Conservation (phyloP, 208 protist species). For the Tritrichomonas musculus region DNA sequence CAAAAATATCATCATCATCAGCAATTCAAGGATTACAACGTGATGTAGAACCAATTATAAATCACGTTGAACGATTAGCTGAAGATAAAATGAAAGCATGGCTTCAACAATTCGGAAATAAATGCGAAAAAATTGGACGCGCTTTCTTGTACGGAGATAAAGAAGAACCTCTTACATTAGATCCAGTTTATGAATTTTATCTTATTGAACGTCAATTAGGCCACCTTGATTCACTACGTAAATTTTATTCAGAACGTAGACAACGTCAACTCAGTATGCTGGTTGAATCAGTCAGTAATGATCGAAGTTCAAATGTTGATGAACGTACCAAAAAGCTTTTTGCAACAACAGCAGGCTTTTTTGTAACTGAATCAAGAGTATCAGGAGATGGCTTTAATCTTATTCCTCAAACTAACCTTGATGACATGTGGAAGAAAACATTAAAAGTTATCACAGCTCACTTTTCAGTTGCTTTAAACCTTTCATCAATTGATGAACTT, state of each 20-base stretch:
- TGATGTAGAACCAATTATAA: background rate
- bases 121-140: background rate
- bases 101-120: background rate
- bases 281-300: background rate
- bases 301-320: background rate
- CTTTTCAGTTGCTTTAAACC: background rate
- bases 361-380: background rate
- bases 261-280: background rate
- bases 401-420: background rate
- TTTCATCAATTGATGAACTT: background rate
- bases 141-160: background rate
- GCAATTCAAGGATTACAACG: background rate
- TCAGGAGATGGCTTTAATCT: background rate
- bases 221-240: background rate
- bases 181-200: background rate
- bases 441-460: background rate
- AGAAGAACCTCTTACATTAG: background rate
- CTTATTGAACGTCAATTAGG: background rate
- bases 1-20: background rate
- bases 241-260: background rate
- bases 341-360: background rate
- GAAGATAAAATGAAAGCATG: background rate
- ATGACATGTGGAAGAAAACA: background rate
- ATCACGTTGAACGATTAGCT: background rate
- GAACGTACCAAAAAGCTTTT: background rate